phyloP scores from a whole-genome alignment of 768 basidiomycete species.

The Mycena galericulata region DNA sequence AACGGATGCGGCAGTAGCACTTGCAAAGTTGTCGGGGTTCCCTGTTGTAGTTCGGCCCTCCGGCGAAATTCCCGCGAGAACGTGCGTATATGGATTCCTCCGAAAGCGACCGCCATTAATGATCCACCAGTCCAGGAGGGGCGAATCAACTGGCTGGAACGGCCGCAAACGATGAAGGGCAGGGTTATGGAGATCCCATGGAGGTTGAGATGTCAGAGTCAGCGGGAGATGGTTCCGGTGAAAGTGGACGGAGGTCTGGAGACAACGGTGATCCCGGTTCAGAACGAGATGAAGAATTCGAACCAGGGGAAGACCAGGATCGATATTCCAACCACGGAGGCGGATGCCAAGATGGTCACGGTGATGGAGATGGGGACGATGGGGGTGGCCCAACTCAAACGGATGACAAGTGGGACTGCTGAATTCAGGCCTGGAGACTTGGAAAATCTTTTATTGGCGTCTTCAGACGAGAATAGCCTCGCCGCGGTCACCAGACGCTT shows the following conservation, averaged over 20 bases:
- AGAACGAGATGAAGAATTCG: background rate
- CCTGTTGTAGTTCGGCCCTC: background rate
- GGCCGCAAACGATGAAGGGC: no score
- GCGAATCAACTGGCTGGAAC: background rate
- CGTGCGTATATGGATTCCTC: background rate
- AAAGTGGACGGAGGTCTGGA: no score
- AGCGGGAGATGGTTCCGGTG: no score
- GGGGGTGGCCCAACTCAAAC: background rate
- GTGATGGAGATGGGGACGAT: background rate
- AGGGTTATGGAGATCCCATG: no score
- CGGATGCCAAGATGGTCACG: background rate
- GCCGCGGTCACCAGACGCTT: no score
- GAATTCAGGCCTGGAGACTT: no score
- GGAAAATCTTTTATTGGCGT: no score
- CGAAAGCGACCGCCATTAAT: no score
- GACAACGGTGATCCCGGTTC: background rate
- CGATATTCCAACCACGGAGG: no score
- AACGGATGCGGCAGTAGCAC: background rate
- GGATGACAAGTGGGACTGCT: constrained; percentile 6
- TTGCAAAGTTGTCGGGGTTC: constrained; percentile 1
- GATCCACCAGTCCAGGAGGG: background rate
- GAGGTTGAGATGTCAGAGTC: no score
- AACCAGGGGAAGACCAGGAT: background rate
- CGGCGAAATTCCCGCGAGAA: background rate
- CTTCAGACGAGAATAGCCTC: no score